Base-by-base conservation (phyloP, 305 asterid species). In the Fraxinus paxiana region DNA sequence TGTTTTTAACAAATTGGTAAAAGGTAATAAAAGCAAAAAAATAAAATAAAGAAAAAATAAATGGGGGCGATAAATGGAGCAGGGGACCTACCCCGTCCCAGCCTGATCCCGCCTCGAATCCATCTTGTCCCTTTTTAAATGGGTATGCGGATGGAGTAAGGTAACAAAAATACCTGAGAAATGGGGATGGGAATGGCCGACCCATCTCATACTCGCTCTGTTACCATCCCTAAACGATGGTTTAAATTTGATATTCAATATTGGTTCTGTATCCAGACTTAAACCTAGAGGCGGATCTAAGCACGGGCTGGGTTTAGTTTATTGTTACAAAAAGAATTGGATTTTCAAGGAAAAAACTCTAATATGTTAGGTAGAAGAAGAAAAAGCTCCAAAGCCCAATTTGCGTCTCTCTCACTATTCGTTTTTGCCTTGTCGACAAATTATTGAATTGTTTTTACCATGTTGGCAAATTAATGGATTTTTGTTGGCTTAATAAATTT, bases 141-240 rank as follows among this genome's bases (percentile, higher is more conserved):
- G 17, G 51, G 5, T 2, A 43, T 43, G 51, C 0, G 0, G 51
- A 10, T 12, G 4, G 15, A 3, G 1, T 2, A 41, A 41, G 1
- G 15, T 41, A 43, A 43, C 51, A 43, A 43, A 43, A 43, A 43
- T 43, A 43, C n/a, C 5, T 0, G 0, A 3, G 5, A 15, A 1
- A 43, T 2, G 5, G 1, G n/a, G 0, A 5, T 43, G n/a, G 5
- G 0, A 43, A 43, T 43, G n/a, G 0, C 0, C n/a, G 51, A 13
- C 51, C 5, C 5, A 0, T 43, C n/a, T 0, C 51, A 43, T 43
- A 10, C 4, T 4, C n/a, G 0, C 0, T 1, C 0, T 0, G 0
- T 43, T 43, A 4, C 0, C 51, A 43, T 43, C 5, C 18, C 6
- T 13, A 37, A 13, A 13, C 6, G 6, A 46, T 46, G 0, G 6